A percentile compares a stretch with the other conserved stretches of the same genome.
phyloP scores from a whole-genome alignment of 2,329 filamentous ascomycete species.

The Microdochium trichocladiopsis region DNA sequence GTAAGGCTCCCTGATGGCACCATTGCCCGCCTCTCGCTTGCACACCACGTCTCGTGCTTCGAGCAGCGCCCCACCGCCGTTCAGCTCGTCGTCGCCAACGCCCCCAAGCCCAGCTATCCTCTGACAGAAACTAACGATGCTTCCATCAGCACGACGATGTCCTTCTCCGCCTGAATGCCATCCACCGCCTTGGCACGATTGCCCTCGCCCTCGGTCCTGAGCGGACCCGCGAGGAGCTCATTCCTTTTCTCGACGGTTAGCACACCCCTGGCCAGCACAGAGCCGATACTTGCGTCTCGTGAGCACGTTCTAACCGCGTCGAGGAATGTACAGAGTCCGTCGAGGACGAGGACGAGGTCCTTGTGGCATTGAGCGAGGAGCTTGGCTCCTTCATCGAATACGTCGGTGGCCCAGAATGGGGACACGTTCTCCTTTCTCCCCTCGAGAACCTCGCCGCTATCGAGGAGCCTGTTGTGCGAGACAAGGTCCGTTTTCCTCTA shows the following conservation, averaged over 20 bases:
- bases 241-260: constrained; percentile 97
- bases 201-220: constrained; percentile 92
- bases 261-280: constrained; percentile 15
- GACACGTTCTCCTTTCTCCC: constrained; percentile 92
- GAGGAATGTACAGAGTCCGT: constrained; percentile 68
- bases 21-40: neutral
- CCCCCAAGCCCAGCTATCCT: neutral
- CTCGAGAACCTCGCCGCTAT: constrained; percentile 97
- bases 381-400: constrained; percentile 96
- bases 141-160: constrained; percentile 86
- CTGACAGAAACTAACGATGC: constrained; percentile 19
- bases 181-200: constrained; percentile 96
- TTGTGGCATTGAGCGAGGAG: constrained; percentile 95
- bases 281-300: constrained; percentile 1
- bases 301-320: constrained; percentile 17
- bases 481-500: constrained; percentile 63
- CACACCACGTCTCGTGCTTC: constrained; percentile 2
- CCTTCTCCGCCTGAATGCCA: constrained; percentile 93
- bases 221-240: constrained; percentile 95
- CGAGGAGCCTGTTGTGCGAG: constrained; percentile 93
- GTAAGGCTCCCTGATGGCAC: constrained; percentile 39
- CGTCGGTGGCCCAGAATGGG: constrained; percentile 87
- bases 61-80: constrained; percentile 5
- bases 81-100: neutral
- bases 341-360: constrained; percentile 96